Conservation (phyloP, 1,284 basidiomycete species). For the Microbotryomycetes sp. region DNA sequence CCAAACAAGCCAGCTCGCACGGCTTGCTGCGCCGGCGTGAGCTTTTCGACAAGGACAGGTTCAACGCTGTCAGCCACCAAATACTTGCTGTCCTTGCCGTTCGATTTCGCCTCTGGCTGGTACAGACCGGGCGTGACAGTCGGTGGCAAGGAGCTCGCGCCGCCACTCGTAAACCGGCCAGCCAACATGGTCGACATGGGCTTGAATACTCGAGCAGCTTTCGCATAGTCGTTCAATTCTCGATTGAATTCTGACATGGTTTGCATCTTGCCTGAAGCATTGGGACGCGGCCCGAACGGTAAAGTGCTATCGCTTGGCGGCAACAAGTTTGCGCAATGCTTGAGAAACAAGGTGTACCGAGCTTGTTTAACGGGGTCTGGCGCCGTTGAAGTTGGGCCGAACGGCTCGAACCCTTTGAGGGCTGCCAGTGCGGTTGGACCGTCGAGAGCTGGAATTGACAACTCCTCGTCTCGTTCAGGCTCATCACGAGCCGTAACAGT, state of each 20-base stretch:
- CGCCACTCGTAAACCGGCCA: slow-evolving; percentile 65
- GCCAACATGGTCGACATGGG: slow-evolving; percentile 90
- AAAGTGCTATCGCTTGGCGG: slow-evolving; percentile 12
- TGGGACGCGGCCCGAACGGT: slow-evolving; percentile 27
- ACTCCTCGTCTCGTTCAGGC: slow-evolving; percentile 39
- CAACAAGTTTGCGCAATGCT: slow-evolving; percentile 53
- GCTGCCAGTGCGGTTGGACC: slow-evolving; percentile 77
- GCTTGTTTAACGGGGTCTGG: slow-evolving; percentile 55
- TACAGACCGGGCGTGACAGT: slow-evolving; percentile 42
- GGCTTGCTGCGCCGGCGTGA: slow-evolving; percentile 69
- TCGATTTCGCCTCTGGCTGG: slow-evolving; percentile 44
- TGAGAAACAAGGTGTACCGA: slow-evolving; percentile 75
- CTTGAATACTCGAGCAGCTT: slow-evolving; percentile 81
- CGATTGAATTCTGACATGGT: slow-evolving; percentile 62
- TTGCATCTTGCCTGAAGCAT: slow-evolving; percentile 42
- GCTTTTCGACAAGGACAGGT: slow-evolving; percentile 41
- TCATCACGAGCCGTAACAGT: not conserved
- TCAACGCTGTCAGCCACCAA: slow-evolving; percentile 6
- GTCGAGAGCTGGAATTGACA: slow-evolving; percentile 58
- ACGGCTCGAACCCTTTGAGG: slow-evolving; percentile 81
- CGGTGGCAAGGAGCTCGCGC: slow-evolving; percentile 49
- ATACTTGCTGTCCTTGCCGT: slow-evolving; percentile 33
- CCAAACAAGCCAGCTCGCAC: slow-evolving; percentile 83
- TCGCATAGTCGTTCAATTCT: slow-evolving; percentile 78
- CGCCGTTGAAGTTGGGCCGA: slow-evolving; percentile 43